These are phyloP conservation scores for Scleroderma bovista DNA, from an alignment of 768 basidiomycete species.

Conservation along the genomic window DNA sequence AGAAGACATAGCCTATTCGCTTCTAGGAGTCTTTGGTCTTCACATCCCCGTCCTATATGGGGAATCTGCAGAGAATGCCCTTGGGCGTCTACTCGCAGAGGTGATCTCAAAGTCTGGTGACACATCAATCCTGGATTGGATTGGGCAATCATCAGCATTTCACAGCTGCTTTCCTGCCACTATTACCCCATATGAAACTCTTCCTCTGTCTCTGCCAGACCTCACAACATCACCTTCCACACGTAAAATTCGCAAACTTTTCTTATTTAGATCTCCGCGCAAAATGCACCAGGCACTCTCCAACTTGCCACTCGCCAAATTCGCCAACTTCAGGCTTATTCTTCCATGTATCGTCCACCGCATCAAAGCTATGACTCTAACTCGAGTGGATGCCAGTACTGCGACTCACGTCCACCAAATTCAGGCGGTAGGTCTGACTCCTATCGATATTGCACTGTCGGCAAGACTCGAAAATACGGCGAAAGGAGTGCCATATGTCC, in stretches of 20 bases:
- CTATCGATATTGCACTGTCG: not conserved
- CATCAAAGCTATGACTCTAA: not conserved
- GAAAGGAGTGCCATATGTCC: not conserved
- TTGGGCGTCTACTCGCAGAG: conserved; percentile 5
- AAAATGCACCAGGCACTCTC: conserved; percentile 8
- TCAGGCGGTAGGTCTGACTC: not conserved
- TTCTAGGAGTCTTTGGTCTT: conserved; percentile 5
- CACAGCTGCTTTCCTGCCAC: conserved; percentile 3
- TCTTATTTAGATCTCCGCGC: not conserved
- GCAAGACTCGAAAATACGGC: not conserved
- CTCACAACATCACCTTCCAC: not conserved
- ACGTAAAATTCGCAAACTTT: not conserved
- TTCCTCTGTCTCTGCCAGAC: too few species aligned
- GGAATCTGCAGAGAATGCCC: conserved; percentile 1
- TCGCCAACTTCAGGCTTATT: not conserved
- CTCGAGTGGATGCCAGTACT: not conserved
- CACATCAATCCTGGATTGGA: conserved; percentile 8
- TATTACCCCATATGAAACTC: not conserved
- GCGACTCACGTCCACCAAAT: not conserved
- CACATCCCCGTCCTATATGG: conserved; percentile 19
- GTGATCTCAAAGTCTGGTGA: conserved; percentile 1
- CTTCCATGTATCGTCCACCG: not conserved
- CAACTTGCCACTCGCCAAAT: not conserved
- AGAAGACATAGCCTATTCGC: not conserved
- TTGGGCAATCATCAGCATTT: conserved; percentile 4